Conservation (phyloP, 2,329 filamentous ascomycete genomes). For the Ilyonectria robusta region DNA sequence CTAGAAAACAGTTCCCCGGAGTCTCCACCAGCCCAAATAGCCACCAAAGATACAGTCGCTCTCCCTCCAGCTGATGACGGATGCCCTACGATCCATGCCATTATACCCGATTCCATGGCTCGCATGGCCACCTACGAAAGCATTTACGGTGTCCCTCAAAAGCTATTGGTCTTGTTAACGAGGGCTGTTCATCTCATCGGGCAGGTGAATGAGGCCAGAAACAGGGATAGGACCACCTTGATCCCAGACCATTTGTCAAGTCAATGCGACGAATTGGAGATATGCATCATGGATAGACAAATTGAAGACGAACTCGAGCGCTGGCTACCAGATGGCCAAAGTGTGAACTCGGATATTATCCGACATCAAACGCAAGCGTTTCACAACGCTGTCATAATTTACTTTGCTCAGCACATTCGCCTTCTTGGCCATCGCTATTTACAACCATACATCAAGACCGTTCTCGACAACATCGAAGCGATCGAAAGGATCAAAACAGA, state of each 20-base stretch:
- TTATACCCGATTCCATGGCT: conserved; percentile 18
- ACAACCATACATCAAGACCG: conserved; percentile 33
- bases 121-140: conserved; percentile 27
- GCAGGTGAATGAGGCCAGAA: conserved; percentile 1
- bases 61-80: conserved; percentile 17
- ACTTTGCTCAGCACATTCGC: conserved; percentile 43
- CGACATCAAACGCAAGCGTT: conserved; percentile 38
- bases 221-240: neutral
- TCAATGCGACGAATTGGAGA: conserved; percentile 30
- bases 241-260: conserved; percentile 22
- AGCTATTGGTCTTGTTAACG: conserved; percentile 18
- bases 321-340: conserved; percentile 11
- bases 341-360: conserved; percentile 27
- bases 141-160: conserved; percentile 26
- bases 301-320: conserved; percentile 15
- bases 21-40: neutral
- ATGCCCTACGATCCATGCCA: neutral
- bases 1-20: conserved; percentile 7
- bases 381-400: conserved; percentile 47
- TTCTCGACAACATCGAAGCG: conserved; percentile 37
- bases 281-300: conserved; percentile 27
- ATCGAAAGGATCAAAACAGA: conserved; percentile 43
- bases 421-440: conserved; percentile 39
- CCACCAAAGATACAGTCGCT: neutral
- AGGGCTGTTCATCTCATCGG: conserved; percentile 19